Evolutionary conservation across 768 basidiomycete species (phyloP), one percentile per base, ranked within the genome.

Genomic region (Filobasidium floriforme): DNA sequence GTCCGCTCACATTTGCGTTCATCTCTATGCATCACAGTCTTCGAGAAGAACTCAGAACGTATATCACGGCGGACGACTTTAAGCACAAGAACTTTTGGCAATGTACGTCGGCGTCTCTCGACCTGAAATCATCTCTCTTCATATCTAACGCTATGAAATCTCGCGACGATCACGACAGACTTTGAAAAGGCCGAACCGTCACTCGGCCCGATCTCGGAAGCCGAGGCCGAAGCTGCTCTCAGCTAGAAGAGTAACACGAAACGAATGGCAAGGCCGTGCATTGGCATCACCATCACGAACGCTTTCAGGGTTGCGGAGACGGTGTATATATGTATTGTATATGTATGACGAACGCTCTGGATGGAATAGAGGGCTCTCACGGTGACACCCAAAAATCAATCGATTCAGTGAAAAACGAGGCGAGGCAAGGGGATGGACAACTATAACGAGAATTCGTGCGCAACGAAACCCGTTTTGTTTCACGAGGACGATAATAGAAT

Each of bases 71-170:
- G 32, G 68, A 67, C 6, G 59, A 54, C 0, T 75, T 76, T 66
- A 78, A 78, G 62, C 75, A 76, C 62, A 68, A 69, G 59, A 72
- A 76, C 60, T 78, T 78, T 65, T 78, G 77, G 77, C 59, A 75
- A 7, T 55, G 75, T 75, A 37, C 68, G 75, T 66, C 19, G 3
- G 41, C 60, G 2, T 9, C 24, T 60, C 18, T 28, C 37, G 59
- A 44, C 14, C 5, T 24, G 44, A 22, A 19, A 59, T 18, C 54
- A 37, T 22, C 15, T 43, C 44, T 61, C 24, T 22, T 15, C 24
- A 15, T 44, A 28, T 41, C 44, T 10, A 46, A 14, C n/a, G 37
- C 32, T n/a, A 37, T 24, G 1, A 11, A 22, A 7, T 19, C 14
- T 26, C 29, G 14, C 29, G 15, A 41, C 29, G 24, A 10, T 7